Evolutionary conservation across 345 rosid genomes (phyloP), one percentile per base, ranked within the genome.

Genomic region (Pugionium cornutum): DNA sequence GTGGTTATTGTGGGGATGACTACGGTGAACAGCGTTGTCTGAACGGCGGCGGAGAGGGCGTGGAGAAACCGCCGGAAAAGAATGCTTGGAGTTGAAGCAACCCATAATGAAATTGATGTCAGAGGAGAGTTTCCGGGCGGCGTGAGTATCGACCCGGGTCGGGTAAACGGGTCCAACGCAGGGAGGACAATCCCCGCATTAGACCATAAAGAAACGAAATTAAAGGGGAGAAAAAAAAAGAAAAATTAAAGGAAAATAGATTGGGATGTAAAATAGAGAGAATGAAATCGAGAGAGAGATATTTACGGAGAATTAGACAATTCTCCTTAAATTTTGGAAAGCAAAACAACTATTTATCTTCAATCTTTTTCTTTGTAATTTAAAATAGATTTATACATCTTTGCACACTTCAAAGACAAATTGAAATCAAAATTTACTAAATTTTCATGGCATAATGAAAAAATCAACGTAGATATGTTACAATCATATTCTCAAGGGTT

Each of bases 71-170:
- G 69, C 79, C 49, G 79, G 60, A 27, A 65, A 51, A 29, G 77
- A 76, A 59, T 72, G 65, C 67, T 88, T 88, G 76, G 96, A 88
- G 74, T 37, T 39, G 51, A 83, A 74, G 85, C 96, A 88, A 73
- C 96, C 91, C 96, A 88, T 88, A 63, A 56, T 35, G 43, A 67
- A 3, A 7, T 4, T 4, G 6, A 37, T 9, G 27, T 67, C 40
- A 73, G 50, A 60, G 36, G 44, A 52, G 29, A 66, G 46, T 4
- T 60, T 59, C 77, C 60, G 66, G 74, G 66, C 62, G 61, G 74
- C 58, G 75, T 79, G 64, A 79, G 78, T 83, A 78, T 58, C 64
- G 72, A 78, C 86, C 89, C 87, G 81, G 88, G 80, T 79, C 74
- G 78, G 80, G 82, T 80, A 69, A 82, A 75, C 78, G 86, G 87